Evolutionary conservation across 306 rosid genomes (phyloP).

Genomic region (Pyrus betulifolia): DNA sequence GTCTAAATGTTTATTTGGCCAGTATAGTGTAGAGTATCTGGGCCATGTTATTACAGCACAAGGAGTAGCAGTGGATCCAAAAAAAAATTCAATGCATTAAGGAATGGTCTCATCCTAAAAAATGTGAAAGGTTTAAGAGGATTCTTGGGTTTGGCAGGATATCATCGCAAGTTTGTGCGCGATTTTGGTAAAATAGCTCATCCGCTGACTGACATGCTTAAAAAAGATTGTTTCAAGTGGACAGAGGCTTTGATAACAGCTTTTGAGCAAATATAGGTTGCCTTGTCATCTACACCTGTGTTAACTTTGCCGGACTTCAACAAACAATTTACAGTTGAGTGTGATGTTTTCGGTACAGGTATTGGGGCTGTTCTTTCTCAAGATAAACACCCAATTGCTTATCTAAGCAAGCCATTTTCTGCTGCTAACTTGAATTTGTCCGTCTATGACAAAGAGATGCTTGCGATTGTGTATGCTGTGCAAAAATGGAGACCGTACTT

Average conservation of each 20-base stretch:
- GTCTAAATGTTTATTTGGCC: too few relatives aligned
- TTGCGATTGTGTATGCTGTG: neutral
- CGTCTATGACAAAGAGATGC: neutral
- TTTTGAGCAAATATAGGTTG: neutral
- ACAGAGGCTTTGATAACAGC: neutral
- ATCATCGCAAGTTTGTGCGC: too few relatives aligned
- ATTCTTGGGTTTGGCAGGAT: neutral
- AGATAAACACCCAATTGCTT: neutral
- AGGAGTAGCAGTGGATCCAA: neutral
- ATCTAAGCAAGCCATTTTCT: neutral
- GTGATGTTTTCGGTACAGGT: too few relatives aligned
- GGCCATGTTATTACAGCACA: neutral
- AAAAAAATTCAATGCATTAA: neutral
- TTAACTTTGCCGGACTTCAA: neutral
- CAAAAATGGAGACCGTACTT: neutral
- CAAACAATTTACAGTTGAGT: neutral
- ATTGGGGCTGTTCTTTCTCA: too few relatives aligned
- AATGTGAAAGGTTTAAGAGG: neutral
- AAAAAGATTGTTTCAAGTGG: neutral
- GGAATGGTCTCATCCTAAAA: neutral
- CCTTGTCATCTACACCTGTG: neutral
- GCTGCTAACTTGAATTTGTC: neutral
- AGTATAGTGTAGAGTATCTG: too few relatives aligned
- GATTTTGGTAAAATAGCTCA: neutral
- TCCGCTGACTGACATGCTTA: neutral